Evolutionary conservation across 169 alveolate genomes (phyloP), one percentile per base, ranked within the genome.

Genomic region (Cryptosporidium tyzzeri): DNA sequence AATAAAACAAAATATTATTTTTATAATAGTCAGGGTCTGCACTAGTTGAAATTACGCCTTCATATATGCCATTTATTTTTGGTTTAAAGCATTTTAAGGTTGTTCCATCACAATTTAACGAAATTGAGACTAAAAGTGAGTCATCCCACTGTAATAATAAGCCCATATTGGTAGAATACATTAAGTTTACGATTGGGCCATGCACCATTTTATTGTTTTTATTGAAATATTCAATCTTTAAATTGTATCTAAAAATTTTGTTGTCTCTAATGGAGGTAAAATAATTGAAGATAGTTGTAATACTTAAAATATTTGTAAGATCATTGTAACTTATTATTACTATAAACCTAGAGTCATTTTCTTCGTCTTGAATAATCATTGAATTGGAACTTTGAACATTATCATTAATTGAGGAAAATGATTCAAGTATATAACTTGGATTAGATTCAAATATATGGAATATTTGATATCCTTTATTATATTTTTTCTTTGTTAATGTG

Each of bases 71-170:
- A 26, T 23, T 59, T 5, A 59, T 62, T 62, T 62, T 62, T 23
- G 89, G 89, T 10, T 48, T 8, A 18, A 41, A 39, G 37, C 89
- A 80, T 9, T 55, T 50, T 14, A 51, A 26, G 4, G 18, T 26
- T 39, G 65, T 21, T 16, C n/a, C 62, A 80, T 80, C 68, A 59
- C 89, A 80, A 33, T 80, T 41, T 29, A 80, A 31, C 9, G 37
- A 59, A 26, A 80, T 61, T 45, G 70, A 44, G 26, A 26, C 50
- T 31, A 62, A 29, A 23, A 35, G 26, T 12, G 62, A 80, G 62
- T 80, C 89, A 31, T 80, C 29, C 73, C 73, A 80, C 23, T 62
- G 89, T 5, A 80, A 29, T 62, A 80, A 21, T 48, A 80, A 45
- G 16, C 50, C 80, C 23, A 35, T 48, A 39, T 65, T 80, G 23